Percentiles rank a stretch among this genome's conserved stretches.
These are phyloP conservation scores for Ramularia endophylla DNA, from an alignment of 2,329 filamentous ascomycete species.

Conservation along the genomic window DNA sequence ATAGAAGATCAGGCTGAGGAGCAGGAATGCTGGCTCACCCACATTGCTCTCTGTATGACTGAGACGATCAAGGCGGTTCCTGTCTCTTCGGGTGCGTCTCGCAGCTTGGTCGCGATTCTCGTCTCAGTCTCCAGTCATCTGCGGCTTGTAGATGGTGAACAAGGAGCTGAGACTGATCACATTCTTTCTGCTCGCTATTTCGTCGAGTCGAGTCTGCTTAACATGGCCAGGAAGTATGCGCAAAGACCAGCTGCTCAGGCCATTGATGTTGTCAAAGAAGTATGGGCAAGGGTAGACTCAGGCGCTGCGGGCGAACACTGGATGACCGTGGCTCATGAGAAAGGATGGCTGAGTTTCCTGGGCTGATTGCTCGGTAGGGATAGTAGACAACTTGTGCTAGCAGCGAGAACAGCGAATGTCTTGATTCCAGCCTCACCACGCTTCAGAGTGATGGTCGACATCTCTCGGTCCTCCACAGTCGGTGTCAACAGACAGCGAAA, in stretches of 20 bases:
- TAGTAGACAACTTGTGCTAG: too few relatives aligned
- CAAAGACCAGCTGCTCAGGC: constrained; percentile 48
- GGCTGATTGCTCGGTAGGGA: constrained; percentile 30
- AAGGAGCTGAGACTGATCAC: constrained; percentile 36
- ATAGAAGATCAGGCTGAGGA: not conserved
- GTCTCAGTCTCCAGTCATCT: constrained; percentile 48
- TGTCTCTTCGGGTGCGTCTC: constrained; percentile 48
- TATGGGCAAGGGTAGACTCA: constrained; percentile 48
- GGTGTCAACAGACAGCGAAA: too few relatives aligned
- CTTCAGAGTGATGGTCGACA: too few relatives aligned
- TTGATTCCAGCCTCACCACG: too few relatives aligned
- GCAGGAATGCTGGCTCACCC: constrained; percentile 41
- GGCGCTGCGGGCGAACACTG: constrained; percentile 46
- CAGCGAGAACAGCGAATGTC: too few relatives aligned
- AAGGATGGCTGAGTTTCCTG: constrained; percentile 52
- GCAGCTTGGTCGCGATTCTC: constrained; percentile 49
- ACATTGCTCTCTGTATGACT: constrained; percentile 47
- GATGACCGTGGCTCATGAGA: constrained; percentile 53
- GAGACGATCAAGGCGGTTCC: constrained; percentile 46
- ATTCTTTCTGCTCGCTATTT: constrained; percentile 40
- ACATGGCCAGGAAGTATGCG: constrained; percentile 42
- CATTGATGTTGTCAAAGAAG: constrained; percentile 47
- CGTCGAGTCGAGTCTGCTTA: constrained; percentile 44
- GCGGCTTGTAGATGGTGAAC: constrained; percentile 34
- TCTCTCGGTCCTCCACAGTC: too few relatives aligned